A percentile compares a stretch with the other conserved stretches of the same genome.
These are phyloP conservation scores for Verticillium nubilum DNA, from an alignment of 2,329 filamentous ascomycete genomes.

Conservation along the genomic window DNA sequence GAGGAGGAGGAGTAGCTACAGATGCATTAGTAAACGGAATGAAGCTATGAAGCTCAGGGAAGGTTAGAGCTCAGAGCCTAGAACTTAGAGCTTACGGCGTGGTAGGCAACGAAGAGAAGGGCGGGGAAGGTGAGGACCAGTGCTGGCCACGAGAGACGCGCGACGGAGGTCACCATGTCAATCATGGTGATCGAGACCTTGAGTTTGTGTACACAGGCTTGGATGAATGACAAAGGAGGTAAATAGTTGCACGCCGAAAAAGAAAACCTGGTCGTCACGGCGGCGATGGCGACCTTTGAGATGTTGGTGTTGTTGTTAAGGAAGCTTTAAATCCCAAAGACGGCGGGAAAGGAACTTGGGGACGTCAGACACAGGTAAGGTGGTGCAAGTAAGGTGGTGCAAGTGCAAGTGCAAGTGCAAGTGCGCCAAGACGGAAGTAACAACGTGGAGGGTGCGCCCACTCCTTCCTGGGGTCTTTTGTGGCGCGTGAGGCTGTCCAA, in stretches of 20 bases:
- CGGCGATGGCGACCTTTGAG: background rate
- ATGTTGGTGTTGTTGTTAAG: background rate
- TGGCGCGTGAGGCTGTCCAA: background rate
- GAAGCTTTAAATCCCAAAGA: background rate
- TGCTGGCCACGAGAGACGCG: background rate
- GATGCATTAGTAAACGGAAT: background rate
- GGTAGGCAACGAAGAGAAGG: background rate
- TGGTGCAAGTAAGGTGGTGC: no score
- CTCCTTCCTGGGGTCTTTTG: no score
- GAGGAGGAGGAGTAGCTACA: conserved; percentile 57
- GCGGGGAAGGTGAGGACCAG: background rate
- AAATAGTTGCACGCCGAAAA: background rate
- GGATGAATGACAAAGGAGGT: background rate
- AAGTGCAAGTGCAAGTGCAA: no score
- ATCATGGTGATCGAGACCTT: background rate
- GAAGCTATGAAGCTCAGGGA: background rate
- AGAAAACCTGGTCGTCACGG: background rate
- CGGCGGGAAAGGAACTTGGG: background rate
- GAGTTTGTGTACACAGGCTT: background rate
- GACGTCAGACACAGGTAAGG: background rate
- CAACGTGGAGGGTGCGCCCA: background rate
- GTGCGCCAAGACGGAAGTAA: background rate
- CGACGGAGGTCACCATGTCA: background rate
- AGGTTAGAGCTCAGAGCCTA: background rate
- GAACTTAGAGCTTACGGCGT: background rate